Evolutionary conservation across 352 stramenopile genomes (phyloP).

Genomic region (Detonula confervacea): DNA sequence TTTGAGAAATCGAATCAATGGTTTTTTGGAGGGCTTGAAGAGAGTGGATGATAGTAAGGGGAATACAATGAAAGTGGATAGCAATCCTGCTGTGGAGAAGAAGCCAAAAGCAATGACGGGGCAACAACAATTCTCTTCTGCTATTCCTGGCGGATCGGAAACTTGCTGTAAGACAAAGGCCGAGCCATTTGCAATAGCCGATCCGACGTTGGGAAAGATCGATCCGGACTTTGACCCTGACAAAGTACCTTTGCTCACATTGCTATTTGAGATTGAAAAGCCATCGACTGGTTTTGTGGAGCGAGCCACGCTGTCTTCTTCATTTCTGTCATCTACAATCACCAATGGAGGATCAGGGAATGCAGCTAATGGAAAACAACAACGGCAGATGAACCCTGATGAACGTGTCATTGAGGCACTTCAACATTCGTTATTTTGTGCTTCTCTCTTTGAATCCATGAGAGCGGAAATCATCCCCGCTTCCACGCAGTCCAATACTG

Average conservation of each 20-base stretch:
- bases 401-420: constrained; percentile 76
- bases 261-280: constrained; percentile 84
- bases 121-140: neutral
- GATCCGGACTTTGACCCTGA: constrained; percentile 80
- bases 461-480: constrained; percentile 67
- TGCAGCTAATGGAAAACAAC: constrained; percentile 13
- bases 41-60: neutral
- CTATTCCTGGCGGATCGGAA: neutral
- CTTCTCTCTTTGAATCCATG: constrained; percentile 84
- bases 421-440: constrained; percentile 85
- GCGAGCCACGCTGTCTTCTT: constrained; percentile 66
- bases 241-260: constrained; percentile 78
- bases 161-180: constrained; percentile 60
- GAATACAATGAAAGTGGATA: constrained; percentile 33
- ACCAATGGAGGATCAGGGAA: constrained; percentile 1
- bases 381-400: constrained; percentile 42
- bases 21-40: constrained; percentile 29
- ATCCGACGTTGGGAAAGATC: constrained; percentile 80
- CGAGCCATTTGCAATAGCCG: constrained; percentile 78
- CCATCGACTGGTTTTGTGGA: constrained; percentile 74
- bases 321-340: constrained; percentile 15
- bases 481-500: constrained; percentile 15
- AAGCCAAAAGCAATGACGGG: too few relatives aligned
- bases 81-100: constrained; percentile 2
- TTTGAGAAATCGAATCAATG: constrained; percentile 16